Percentiles rank a stretch among this genome's conserved stretches.
Evolutionary conservation across 306 rosid species (phyloP).

Genomic region (Trichosanthes cucumerina): DNA sequence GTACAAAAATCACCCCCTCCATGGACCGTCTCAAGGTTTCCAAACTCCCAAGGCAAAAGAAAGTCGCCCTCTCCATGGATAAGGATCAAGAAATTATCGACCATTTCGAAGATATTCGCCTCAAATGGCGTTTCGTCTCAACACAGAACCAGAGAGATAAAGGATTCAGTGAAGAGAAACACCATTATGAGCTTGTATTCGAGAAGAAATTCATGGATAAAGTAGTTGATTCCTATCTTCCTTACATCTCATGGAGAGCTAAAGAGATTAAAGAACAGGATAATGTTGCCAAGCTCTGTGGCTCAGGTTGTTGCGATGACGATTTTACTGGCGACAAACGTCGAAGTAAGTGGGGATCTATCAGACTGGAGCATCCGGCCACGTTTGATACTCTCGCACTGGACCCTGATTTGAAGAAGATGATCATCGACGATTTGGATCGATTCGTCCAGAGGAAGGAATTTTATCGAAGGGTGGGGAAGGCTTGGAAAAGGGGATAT

Average conservation of each 20-base stretch:
- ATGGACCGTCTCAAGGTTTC: background rate
- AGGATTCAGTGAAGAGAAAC: background rate
- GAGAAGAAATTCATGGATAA: background rate
- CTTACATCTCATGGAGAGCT: background rate
- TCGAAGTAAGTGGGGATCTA: background rate
- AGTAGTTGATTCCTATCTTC: background rate
- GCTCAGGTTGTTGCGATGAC: background rate
- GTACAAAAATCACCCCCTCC: background rate
- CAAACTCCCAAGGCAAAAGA: background rate
- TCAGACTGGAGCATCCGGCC: background rate
- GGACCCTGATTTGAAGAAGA: background rate
- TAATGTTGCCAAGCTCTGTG: background rate
- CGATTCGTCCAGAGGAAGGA: background rate
- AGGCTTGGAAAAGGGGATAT: slow-evolving; percentile 4
- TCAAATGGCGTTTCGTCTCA: background rate
- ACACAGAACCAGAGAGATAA: background rate
- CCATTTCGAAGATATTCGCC: background rate
- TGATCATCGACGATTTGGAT: slow-evolving; percentile 6
- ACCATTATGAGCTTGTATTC: background rate
- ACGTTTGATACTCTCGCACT: background rate
- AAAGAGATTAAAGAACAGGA: background rate
- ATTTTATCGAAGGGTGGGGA: background rate
- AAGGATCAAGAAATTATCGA: background rate
- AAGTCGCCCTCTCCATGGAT: background rate
- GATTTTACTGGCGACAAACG: background rate